Evolutionary conservation across 179 eudicot genomes (phyloP).

Genomic region (Carnegiea gigantea): DNA sequence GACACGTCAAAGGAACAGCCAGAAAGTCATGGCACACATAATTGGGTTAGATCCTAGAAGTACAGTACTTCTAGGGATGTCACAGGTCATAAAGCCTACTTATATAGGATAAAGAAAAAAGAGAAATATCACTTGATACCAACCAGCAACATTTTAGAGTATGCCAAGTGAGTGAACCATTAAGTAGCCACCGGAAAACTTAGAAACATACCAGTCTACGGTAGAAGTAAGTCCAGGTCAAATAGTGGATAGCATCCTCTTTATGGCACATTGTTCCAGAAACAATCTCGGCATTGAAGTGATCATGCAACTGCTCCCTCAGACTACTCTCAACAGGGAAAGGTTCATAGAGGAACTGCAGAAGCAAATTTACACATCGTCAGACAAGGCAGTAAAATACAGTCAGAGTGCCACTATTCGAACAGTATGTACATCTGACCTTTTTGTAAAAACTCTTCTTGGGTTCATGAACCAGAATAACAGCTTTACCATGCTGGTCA

Average conservation of each 20-base stretch:
- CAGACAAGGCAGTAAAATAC: background rate
- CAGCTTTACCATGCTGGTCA: slow-evolving; percentile 99
- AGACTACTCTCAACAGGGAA: slow-evolving; percentile 99
- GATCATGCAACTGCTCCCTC: slow-evolving; percentile 90
- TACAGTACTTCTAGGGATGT: no score
- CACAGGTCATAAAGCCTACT: no score
- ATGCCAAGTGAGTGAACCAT: background rate
- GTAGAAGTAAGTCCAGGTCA: slow-evolving; percentile 94
- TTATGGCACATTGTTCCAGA: slow-evolving; percentile 90
- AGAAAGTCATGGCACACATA: no score
- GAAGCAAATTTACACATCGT: slow-evolving; percentile 19
- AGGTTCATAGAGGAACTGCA: slow-evolving; percentile 96
- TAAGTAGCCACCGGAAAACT: background rate
- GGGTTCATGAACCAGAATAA: slow-evolving; percentile 97
- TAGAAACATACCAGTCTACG: slow-evolving; percentile 67
- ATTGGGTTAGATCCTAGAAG: no score
- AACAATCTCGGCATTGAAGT: slow-evolving; percentile 94
- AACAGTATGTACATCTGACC: slow-evolving; percentile 38
- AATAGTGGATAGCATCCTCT: slow-evolving; percentile 95
- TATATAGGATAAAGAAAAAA: no score
- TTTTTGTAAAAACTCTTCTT: slow-evolving; percentile 98
- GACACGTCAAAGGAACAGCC: no score
- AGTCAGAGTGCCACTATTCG: background rate
- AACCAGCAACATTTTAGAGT: background rate
- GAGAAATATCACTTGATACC: background rate